phyloP scores from a whole-genome alignment of 2,329 filamentous ascomycete genomes.

The Arthrobotrys iridis region DNA sequence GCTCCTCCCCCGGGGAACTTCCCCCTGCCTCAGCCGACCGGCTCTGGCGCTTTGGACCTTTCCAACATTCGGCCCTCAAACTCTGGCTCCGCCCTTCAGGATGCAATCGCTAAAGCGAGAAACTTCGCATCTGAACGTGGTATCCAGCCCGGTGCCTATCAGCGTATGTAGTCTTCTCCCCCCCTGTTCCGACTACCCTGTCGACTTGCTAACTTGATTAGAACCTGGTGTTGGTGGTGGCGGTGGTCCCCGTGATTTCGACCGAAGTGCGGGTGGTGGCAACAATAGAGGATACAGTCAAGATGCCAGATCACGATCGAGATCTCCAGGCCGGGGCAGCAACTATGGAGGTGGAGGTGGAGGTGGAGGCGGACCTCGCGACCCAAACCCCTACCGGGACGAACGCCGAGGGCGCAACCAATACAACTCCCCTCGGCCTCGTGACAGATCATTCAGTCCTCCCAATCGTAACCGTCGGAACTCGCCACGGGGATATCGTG shows the following conservation, averaged over 20 bases:
- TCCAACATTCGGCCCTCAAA: slow-evolving; percentile 81
- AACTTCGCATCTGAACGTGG: slow-evolving; percentile 62
- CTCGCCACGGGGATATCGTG: slow-evolving; percentile 63
- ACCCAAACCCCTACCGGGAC: slow-evolving; percentile 79
- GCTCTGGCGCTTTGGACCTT: slow-evolving; percentile 80
- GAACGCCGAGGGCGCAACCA: slow-evolving; percentile 72
- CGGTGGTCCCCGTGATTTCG: slow-evolving; percentile 33
- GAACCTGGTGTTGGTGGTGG: too few relatives aligned
- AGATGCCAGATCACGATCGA: slow-evolving; percentile 71
- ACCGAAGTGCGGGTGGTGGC: slow-evolving; percentile 24
- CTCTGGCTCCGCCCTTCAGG: slow-evolving; percentile 81
- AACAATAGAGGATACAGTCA: slow-evolving; percentile 64
- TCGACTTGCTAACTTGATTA: slow-evolving; percentile 55
- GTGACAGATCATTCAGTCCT: slow-evolving; percentile 76
- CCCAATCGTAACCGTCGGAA: slow-evolving; percentile 49
- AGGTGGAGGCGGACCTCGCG: slow-evolving; percentile 19
- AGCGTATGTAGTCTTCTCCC: slow-evolving; percentile 31
- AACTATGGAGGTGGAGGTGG: slow-evolving; percentile 73
- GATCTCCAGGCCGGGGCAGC: slow-evolving; percentile 76
- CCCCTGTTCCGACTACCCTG: background rate
- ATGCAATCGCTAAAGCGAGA: slow-evolving; percentile 85
- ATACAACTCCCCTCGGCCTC: slow-evolving; percentile 68
- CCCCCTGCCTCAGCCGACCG: slow-evolving; percentile 73
- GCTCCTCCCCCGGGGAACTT: slow-evolving; percentile 62
- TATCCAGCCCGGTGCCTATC: slow-evolving; percentile 54